These are phyloP conservation scores for Macrophomina phaseolina DNA, from an alignment of 2,329 filamentous ascomycete genomes.

Conservation along the genomic window DNA sequence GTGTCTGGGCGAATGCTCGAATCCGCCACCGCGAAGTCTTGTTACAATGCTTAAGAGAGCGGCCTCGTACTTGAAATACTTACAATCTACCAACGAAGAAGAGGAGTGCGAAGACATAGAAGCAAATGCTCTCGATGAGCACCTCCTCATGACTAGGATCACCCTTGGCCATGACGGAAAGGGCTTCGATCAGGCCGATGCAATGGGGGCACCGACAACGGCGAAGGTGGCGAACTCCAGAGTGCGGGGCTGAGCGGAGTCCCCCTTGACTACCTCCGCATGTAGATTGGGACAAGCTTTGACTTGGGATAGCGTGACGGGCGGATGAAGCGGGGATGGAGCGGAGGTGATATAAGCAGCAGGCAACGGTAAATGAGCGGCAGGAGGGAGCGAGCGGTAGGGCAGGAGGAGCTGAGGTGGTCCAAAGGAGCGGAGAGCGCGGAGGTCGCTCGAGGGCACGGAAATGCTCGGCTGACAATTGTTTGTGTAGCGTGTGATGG, in stretches of 20 bases:
- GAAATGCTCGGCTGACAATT: slow-evolving; percentile 10
- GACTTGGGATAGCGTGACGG: slow-evolving; percentile 1
- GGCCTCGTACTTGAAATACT: background rate
- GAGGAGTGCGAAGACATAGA: slow-evolving; percentile 23
- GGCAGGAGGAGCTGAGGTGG: slow-evolving; percentile 4
- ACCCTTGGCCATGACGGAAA: slow-evolving; percentile 16
- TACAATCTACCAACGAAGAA: slow-evolving; percentile 28
- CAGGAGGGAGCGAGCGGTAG: background rate
- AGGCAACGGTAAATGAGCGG: background rate
- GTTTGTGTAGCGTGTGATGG: slow-evolving; percentile 10
- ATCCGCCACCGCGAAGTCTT: no score
- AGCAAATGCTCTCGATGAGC: slow-evolving; percentile 27
- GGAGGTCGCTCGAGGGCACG: slow-evolving; percentile 3
- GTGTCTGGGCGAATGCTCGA: no score
- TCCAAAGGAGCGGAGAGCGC: slow-evolving; percentile 18
- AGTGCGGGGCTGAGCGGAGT: slow-evolving; percentile 5
- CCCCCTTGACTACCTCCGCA: slow-evolving; percentile 7
- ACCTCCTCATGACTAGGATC: slow-evolving; percentile 23
- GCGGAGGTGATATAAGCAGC: no score
- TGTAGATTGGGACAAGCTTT: slow-evolving; percentile 5
- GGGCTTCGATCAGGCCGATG: background rate
- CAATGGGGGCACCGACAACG: background rate
- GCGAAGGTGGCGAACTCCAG: background rate
- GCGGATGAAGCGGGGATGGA: background rate
- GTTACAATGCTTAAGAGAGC: no score